Conservation (phyloP, 2,329 filamentous ascomycete genomes). For the Clarireedia monteithiana region DNA sequence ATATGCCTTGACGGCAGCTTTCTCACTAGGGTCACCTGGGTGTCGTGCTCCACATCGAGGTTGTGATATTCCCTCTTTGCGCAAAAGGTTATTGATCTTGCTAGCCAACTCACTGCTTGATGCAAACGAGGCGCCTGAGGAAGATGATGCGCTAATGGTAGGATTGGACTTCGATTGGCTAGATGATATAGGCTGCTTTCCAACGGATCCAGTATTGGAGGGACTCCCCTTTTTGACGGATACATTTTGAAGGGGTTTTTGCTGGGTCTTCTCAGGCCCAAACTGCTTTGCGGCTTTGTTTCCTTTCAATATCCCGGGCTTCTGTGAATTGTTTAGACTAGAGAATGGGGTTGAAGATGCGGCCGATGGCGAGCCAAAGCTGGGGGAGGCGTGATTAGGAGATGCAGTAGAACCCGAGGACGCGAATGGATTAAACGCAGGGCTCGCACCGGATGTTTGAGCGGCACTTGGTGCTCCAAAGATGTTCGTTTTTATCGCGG, state of each 20-base stretch:
- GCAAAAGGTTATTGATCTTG: constrained; percentile 44
- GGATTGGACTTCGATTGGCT: not conserved
- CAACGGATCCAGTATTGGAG: not conserved
- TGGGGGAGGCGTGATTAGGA: not conserved
- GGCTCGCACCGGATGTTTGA: constrained; percentile 1
- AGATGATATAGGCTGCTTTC: not conserved
- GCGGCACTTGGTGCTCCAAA: constrained; percentile 8
- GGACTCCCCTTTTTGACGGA: not conserved
- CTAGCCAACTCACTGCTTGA: constrained; percentile 32
- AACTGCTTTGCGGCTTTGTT: not conserved
- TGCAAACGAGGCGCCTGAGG: not conserved
- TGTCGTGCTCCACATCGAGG: constrained; percentile 13
- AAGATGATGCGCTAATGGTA: not conserved
- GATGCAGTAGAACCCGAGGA: not conserved
- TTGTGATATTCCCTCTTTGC: constrained; percentile 37
- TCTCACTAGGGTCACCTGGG: constrained; percentile 23
- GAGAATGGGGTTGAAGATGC: constrained; percentile 1
- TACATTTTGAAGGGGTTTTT: not conserved
- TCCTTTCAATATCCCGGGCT: not conserved
- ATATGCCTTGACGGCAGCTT: constrained; percentile 46
- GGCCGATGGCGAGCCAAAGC: constrained; percentile 1
- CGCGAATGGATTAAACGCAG: constrained; percentile 10
- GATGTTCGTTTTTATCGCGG: not conserved
- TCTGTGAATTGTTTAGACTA: not conserved
- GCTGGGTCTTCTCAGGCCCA: not conserved